A percentile compares a stretch with the other conserved stretches of the same genome.
These are phyloP conservation scores for Xylariaceae sp. DNA, from an alignment of 2,329 filamentous ascomycete genomes.

Conservation along the genomic window DNA sequence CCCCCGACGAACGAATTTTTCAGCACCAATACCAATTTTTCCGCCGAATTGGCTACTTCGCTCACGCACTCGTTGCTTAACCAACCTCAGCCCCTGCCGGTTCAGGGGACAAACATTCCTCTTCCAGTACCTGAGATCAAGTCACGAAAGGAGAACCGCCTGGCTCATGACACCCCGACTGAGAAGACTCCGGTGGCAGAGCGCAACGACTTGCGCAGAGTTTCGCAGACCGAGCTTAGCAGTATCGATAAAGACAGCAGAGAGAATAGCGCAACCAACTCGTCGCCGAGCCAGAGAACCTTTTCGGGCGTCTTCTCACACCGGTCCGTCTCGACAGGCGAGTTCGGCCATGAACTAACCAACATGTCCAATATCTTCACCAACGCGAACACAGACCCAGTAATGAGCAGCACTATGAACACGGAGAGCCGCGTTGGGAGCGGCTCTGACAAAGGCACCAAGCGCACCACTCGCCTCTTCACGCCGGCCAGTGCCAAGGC, in stretches of 20 bases:
- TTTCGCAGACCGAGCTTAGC: slow-evolving; percentile 32
- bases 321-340: slow-evolving; percentile 19
- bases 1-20: slow-evolving; percentile 21
- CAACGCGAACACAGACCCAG: slow-evolving; percentile 12
- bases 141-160: slow-evolving; percentile 37
- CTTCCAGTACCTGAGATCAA: slow-evolving; percentile 30
- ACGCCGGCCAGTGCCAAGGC: slow-evolving; percentile 38
- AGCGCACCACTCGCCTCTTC: slow-evolving; percentile 37
- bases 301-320: slow-evolving; percentile 24
- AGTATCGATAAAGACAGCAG: slow-evolving; percentile 19
- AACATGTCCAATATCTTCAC: slow-evolving; percentile 17
- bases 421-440: slow-evolving; percentile 10
- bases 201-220: slow-evolving; percentile 30
- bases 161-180: slow-evolving; percentile 16
- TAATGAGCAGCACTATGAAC: slow-evolving; percentile 4
- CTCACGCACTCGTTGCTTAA: slow-evolving; percentile 42
- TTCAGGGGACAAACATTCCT: slow-evolving; percentile 22
- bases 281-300: slow-evolving; percentile 20
- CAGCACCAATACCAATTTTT: slow-evolving; percentile 19
- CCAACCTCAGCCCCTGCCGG: slow-evolving; percentile 33
- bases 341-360: slow-evolving; percentile 25
- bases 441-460: slow-evolving; percentile 30
- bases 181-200: slow-evolving; percentile 17
- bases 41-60: slow-evolving; percentile 32
- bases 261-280: slow-evolving; percentile 17